A percentile compares a stretch with the other conserved stretches of the same genome.
These are phyloP conservation scores for Solanum paucissectum DNA, from an alignment of 257 asterid genomes.

Conservation along the genomic window DNA sequence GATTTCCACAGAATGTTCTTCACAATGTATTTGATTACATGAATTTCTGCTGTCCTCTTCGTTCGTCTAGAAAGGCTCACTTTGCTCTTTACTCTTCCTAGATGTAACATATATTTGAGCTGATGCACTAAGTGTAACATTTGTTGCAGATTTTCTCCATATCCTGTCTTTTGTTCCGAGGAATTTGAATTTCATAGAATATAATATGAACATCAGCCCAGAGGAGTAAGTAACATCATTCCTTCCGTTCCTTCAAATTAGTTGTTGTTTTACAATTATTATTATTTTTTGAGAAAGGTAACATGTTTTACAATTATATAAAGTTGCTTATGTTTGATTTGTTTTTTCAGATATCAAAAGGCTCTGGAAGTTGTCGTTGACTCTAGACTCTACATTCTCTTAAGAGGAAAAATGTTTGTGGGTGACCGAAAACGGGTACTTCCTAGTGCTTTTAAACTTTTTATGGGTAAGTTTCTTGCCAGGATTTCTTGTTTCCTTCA, in stretches of 20 bases:
- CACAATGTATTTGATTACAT: background rate
- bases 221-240: constrained; percentile 15
- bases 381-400: constrained; percentile 31
- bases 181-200: constrained; percentile 22
- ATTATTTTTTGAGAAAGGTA: background rate
- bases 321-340: background rate
- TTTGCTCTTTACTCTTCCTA: background rate
- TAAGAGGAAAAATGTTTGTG: constrained; percentile 31
- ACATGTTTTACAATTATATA: background rate
- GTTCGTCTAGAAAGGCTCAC: background rate
- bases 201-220: constrained; percentile 7
- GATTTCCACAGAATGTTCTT: background rate
- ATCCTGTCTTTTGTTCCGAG: constrained; percentile 31
- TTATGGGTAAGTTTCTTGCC: constrained; percentile 1
- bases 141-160: constrained; percentile 29
- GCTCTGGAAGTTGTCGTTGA: constrained; percentile 24
- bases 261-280: background rate
- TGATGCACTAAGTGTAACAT: background rate
- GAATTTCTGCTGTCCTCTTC: background rate
- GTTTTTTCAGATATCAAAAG: constrained; percentile 12
- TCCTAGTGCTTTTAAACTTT: constrained; percentile 24
- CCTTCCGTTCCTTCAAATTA: background rate
- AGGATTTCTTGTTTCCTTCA: background rate
- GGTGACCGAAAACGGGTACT: constrained; percentile 13
- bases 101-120: background rate